Conservation (phyloP, 2,329 filamentous ascomycete species). For the Xylariomycetidae sp. region DNA sequence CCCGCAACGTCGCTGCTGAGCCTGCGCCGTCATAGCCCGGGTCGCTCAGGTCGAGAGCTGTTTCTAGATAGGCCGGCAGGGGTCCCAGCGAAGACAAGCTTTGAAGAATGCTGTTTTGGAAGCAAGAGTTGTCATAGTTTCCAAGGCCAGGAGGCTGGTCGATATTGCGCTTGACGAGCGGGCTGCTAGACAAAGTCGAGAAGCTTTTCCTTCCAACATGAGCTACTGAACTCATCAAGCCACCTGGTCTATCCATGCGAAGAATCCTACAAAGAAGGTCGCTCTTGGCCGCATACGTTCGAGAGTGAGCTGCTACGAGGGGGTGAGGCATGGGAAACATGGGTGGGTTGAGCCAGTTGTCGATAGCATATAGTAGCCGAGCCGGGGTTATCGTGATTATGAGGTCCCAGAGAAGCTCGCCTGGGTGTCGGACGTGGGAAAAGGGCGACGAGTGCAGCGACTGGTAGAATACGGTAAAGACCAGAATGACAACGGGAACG, state of each 20-base stretch:
- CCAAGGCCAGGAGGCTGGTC: slow-evolving; percentile 65
- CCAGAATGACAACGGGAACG: slow-evolving; percentile 29
- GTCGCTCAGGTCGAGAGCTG: slow-evolving; percentile 26
- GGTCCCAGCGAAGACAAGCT: slow-evolving; percentile 71
- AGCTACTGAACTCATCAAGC: slow-evolving; percentile 53
- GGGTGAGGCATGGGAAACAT: slow-evolving; percentile 32
- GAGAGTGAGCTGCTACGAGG: slow-evolving; percentile 32
- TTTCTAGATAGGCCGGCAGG: slow-evolving; percentile 61
- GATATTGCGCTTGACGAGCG: slow-evolving; percentile 34
- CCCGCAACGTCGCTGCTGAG: slow-evolving; percentile 49
- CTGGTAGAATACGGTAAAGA: slow-evolving; percentile 32
- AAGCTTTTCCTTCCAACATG: slow-evolving; percentile 54
- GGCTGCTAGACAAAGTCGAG: slow-evolving; percentile 44
- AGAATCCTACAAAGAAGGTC: slow-evolving; percentile 60
- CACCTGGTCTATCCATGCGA: slow-evolving; percentile 48
- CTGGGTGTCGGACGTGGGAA: slow-evolving; percentile 30
- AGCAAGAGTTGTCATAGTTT: slow-evolving; percentile 94
- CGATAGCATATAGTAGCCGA: slow-evolving; percentile 51
- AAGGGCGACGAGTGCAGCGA: slow-evolving; percentile 23
- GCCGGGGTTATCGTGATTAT: slow-evolving; percentile 55
- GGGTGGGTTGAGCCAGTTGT: slow-evolving; percentile 48
- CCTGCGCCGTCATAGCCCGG: slow-evolving; percentile 25
- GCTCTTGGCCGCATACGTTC: slow-evolving; percentile 56
- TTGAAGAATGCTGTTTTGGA: slow-evolving; percentile 94
- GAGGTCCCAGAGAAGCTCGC: slow-evolving; percentile 55